Base-by-base conservation (phyloP, 176 grass and related monocot genomes). In the Avena eriantha region DNA sequence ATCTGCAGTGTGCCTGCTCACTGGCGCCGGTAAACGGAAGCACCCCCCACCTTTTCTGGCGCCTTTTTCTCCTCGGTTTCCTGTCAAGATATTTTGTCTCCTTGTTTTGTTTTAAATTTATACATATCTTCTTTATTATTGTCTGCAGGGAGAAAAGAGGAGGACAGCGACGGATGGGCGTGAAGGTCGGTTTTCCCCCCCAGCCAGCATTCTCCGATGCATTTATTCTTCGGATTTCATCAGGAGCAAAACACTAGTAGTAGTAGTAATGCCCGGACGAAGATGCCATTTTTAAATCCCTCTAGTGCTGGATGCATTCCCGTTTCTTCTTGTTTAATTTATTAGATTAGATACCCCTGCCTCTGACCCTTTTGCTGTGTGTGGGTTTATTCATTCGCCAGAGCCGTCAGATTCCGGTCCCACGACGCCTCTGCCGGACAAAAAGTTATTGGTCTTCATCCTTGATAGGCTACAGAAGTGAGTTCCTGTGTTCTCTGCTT, bases 391-490 rank as follows among this genome's bases (percentile, higher is more conserved):
- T 87, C 81, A 60, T 66, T 84, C 16, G 65, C 81, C 86, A 90
- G 89, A 90, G 74, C 89, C 66, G 75, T 93, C 90, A 93, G 92
- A 96, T 88, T 89, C 92, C 45, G 97, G 97, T 49, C 92, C 97
- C 94, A 97, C 90, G 41, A 99, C 94, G 60, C 92, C 94, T 87
- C 80, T 99, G 92, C 97, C 94, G 21, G 93, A 99, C 92, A 99
- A 93, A 91, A 99, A 99, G 90, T 92, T 99, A 89, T 81, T 99
- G 87, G n/a, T 90, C 86, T 93, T 96, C 89, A 88, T 97, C 87
- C 90, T 99, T 50, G 97, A 97, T 65, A 97, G 90, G 83, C 89
- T 99, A 82, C 90, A 99, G 97, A 99, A 99, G 97, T 99, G 86
- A 92, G 92, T 94, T 88, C 85, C 75, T 88, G 26, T 88, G 58